These are phyloP conservation scores for Candida michaelii DNA, from an alignment of 805 yeast genomes.

Conservation along the genomic window DNA sequence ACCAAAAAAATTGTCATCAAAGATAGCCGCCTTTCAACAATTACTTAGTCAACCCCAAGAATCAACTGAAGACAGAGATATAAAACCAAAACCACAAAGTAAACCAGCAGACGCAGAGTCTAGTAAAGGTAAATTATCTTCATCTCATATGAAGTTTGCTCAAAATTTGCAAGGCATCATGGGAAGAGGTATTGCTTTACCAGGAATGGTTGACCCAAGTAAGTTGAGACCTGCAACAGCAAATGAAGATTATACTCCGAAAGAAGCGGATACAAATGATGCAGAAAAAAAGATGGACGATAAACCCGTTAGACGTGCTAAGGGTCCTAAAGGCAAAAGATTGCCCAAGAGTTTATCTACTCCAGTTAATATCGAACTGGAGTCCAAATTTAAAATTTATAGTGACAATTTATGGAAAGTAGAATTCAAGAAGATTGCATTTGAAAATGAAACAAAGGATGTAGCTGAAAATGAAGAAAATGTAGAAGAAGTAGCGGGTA, in stretches of 20 bases:
- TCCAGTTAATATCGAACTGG: conserved; percentile 34
- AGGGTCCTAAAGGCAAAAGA: conserved; percentile 73
- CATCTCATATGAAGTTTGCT: conserved; percentile 49
- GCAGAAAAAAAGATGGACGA: background rate
- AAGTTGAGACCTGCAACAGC: conserved; percentile 13
- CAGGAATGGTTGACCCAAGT: conserved; percentile 53
- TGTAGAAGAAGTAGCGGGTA: too few relatives aligned
- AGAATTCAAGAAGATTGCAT: conserved; percentile 3
- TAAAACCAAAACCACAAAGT: background rate
- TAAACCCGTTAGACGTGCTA: conserved; percentile 47
- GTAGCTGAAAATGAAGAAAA: too few relatives aligned
- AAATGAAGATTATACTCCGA: conserved; percentile 1
- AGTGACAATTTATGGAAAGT: conserved; percentile 38
- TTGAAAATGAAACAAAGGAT: background rate
- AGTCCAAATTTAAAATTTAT: conserved; percentile 32
- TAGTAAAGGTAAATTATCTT: conserved; percentile 24
- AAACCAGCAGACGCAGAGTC: conserved; percentile 7
- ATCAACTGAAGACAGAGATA: background rate
- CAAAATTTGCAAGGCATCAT: conserved; percentile 60
- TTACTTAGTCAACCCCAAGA: conserved; percentile 47
- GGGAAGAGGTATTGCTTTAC: conserved; percentile 49
- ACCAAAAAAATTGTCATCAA: conserved; percentile 77
- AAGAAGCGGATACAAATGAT: conserved; percentile 20
- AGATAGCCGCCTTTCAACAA: conserved; percentile 79
- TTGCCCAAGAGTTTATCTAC: conserved; percentile 58